phyloP scores from a whole-genome alignment of 139 green algal genomes.

The Coelastrella sp. region DNA sequence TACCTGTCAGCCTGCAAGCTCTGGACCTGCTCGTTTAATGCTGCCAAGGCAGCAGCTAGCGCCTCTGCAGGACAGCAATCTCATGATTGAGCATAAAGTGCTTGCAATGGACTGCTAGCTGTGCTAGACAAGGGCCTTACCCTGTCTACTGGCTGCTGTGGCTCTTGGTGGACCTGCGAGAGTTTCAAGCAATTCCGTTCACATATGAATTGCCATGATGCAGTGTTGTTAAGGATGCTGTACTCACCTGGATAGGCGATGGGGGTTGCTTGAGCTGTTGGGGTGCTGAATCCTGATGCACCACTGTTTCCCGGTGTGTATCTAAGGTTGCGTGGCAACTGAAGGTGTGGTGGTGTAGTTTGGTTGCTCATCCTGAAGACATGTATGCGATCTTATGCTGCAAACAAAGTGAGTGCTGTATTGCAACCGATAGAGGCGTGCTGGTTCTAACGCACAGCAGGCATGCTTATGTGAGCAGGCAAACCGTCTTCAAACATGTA shows the following conservation, averaged over 20 bases:
- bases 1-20: slow-evolving; percentile 10
- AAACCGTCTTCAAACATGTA: too few species aligned
- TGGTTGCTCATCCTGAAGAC: background rate
- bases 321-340: background rate
- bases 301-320: slow-evolving; percentile 38
- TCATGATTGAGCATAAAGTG: background rate
- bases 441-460: background rate
- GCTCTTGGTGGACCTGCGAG: background rate
- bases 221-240: background rate
- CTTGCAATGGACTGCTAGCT: background rate
- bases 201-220: background rate
- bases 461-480: too few species aligned
- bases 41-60: background rate
- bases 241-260: background rate
- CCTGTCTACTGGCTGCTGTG: background rate
- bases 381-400: background rate
- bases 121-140: background rate
- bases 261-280: slow-evolving; percentile 6
- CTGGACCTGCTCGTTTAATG: background rate
- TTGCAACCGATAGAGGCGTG: background rate
- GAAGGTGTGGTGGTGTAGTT: background rate
- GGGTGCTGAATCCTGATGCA: slow-evolving; percentile 18
- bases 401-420: background rate
- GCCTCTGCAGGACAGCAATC: background rate
- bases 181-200: background rate